Conservation (phyloP, 164 flowering plant genomes). For the Berberis vulgaris region DNA sequence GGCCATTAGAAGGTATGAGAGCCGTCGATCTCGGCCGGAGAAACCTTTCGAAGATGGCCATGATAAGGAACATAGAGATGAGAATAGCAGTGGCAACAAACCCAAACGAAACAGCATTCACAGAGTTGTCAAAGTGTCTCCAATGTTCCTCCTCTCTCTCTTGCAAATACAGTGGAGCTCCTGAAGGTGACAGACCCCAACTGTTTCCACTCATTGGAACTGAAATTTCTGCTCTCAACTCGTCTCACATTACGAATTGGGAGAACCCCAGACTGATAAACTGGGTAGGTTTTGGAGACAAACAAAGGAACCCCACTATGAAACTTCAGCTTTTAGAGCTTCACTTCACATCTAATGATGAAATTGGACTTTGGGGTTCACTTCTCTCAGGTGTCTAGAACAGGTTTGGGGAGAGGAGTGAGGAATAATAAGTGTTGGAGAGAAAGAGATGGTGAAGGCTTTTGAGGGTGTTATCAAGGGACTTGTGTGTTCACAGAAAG, state of each 20-base stretch:
- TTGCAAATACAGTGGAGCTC: slow-evolving; percentile 27
- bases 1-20: slow-evolving; percentile 18
- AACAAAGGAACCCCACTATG: no score
- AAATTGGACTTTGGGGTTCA: no score
- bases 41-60: slow-evolving; percentile 85
- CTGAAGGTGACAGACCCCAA: slow-evolving; percentile 30
- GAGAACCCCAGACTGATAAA: no score
- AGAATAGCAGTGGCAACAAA: slow-evolving; percentile 92
- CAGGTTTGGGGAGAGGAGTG: no score
- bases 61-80: slow-evolving; percentile 79
- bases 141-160: slow-evolving; percentile 45
- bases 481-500: neutral
- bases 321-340: no score
- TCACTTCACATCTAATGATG: no score
- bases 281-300: no score
- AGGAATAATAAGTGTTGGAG: no score
- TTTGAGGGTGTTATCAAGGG: no score
- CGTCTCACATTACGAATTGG: neutral
- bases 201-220: slow-evolving; percentile 13
- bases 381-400: no score
- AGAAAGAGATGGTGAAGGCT: no score
- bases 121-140: slow-evolving; percentile 67
- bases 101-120: slow-evolving; percentile 85
- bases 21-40: slow-evolving; percentile 41
- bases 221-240: neutral